Evolutionary conservation across 495 filamentous ascomycete species (phyloP).

Genomic region (Podospora comata): DNA sequence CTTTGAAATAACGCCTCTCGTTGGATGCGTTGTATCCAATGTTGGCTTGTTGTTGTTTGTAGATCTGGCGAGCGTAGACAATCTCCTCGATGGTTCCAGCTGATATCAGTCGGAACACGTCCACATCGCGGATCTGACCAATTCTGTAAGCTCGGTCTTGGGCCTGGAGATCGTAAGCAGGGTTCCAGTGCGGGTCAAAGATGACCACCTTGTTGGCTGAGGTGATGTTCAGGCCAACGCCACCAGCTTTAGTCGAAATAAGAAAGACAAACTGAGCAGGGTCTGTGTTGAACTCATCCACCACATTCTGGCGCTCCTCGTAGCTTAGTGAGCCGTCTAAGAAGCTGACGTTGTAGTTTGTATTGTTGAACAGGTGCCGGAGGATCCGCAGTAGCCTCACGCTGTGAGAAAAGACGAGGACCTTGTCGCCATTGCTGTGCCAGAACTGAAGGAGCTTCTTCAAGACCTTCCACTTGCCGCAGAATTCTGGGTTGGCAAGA

Average conservation of each 20-base stretch:
- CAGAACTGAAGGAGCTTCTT: conserved; percentile 85
- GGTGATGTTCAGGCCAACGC: conserved; percentile 87
- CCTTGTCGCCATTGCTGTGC: conserved; percentile 87
- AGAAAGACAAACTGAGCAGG: conserved; percentile 89
- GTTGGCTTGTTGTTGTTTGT: conserved; percentile 98
- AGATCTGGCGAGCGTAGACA: conserved; percentile 94
- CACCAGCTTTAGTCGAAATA: conserved; percentile 90
- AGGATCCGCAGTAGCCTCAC: conserved; percentile 84
- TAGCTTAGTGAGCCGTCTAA: conserved; percentile 86
- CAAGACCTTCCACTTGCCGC: conserved; percentile 95
- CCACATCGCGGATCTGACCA: conserved; percentile 87
- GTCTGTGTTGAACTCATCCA: conserved; percentile 91
- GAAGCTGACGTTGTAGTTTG: conserved; percentile 88
- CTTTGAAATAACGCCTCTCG: conserved; percentile 93
- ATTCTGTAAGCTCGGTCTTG: conserved; percentile 97
- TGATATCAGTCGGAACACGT: conserved; percentile 92
- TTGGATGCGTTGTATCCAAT: conserved; percentile 92
- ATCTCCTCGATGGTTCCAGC: conserved; percentile 96
- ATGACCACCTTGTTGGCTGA: conserved; percentile 98
- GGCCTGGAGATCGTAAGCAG: conserved; percentile 87
- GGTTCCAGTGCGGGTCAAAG: conserved; percentile 98
- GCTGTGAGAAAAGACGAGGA: conserved; percentile 86
- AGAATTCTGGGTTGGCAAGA: conserved; percentile 87
- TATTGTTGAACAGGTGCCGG: conserved; percentile 79
- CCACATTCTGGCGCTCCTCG: conserved; percentile 73